phyloP scores from a whole-genome alignment of 2,329 filamentous ascomycete genomes.

The Cucurbitaria berberidis region DNA sequence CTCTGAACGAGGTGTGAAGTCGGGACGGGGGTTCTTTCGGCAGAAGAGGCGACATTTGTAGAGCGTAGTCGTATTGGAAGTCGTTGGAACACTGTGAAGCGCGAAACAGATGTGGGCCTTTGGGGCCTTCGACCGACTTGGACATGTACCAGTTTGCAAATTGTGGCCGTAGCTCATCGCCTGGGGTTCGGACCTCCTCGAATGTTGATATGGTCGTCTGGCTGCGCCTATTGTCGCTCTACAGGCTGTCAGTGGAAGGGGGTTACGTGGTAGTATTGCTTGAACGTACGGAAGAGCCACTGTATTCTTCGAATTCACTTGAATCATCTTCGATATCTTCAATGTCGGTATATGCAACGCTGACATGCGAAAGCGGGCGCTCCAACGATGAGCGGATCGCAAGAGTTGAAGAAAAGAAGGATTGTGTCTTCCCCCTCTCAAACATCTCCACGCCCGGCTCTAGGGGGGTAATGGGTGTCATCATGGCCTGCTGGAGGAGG shows the following conservation, averaged over 20 bases:
- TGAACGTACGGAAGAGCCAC: conserved; percentile 68
- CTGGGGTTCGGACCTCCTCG: conserved; percentile 81
- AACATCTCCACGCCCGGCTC: conserved; percentile 57
- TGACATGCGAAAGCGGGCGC: conserved; percentile 73
- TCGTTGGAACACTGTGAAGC: conserved; percentile 67
- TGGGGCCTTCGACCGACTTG: conserved; percentile 77
- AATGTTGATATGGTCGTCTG: conserved; percentile 87
- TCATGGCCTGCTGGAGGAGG: conserved; percentile 51
- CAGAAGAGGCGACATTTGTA: conserved; percentile 77
- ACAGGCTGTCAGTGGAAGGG: conserved; percentile 35
- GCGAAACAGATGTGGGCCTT: conserved; percentile 86
- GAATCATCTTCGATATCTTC: conserved; percentile 63
- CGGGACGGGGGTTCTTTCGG: conserved; percentile 63
- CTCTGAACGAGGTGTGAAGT: conserved; percentile 51
- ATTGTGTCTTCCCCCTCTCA: conserved; percentile 56
- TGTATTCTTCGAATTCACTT: conserved; percentile 56
- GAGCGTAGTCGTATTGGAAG: conserved; percentile 56
- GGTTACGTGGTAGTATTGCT: conserved; percentile 3
- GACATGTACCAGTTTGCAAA: conserved; percentile 66
- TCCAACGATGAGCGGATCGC: conserved; percentile 50
- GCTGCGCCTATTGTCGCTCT: conserved; percentile 70
- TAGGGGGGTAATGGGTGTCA: conserved; percentile 54
- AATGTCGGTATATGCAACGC: conserved; percentile 78
- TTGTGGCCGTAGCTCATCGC: conserved; percentile 61
- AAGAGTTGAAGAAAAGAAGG: conserved; percentile 62